Evolutionary conservation across 179 eudicot species (phyloP).

Genomic region (Nepenthes alata): DNA sequence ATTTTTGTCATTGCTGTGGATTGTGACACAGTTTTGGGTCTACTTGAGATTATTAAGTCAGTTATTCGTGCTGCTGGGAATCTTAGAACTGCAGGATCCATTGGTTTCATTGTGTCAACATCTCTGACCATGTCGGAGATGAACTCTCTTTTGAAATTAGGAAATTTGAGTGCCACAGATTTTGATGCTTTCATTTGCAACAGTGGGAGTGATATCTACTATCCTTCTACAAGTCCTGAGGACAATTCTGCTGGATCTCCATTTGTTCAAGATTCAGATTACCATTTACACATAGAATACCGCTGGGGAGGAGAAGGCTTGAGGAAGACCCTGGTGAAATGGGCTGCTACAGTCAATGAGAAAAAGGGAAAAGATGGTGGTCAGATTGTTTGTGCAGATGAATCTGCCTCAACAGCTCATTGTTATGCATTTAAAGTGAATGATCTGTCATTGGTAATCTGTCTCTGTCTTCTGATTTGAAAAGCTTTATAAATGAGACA

Average conservation of each 20-base stretch:
- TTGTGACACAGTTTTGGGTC: conserved; percentile 24
- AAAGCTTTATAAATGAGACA: neutral
- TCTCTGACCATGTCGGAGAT: conserved; percentile 59
- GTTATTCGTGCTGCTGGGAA: conserved; percentile 32
- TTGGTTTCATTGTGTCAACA: conserved; percentile 69
- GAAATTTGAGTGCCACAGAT: conserved; percentile 43
- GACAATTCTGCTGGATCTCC: conserved; percentile 33
- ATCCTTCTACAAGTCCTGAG: conserved; percentile 27
- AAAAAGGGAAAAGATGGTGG: conserved; percentile 29
- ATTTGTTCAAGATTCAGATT: conserved; percentile 47
- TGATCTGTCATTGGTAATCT: conserved; percentile 25
- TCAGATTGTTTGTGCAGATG: conserved; percentile 40
- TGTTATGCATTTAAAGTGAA: conserved; percentile 34
- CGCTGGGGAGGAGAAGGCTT: conserved; percentile 97
- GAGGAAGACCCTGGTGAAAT: conserved; percentile 62
- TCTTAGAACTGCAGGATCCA: conserved; percentile 30
- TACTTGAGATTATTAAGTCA: conserved; percentile 25
- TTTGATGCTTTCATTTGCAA: conserved; percentile 93
- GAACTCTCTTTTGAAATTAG: conserved; percentile 39
- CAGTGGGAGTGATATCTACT: conserved; percentile 90
- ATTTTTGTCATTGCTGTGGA: conserved; percentile 71
- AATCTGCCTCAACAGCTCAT: conserved; percentile 27
- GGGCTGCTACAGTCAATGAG: conserved; percentile 42
- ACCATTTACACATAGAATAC: conserved; percentile 72
- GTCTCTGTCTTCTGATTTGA: neutral